Conservation (phyloP, 495 filamentous ascomycete genomes). For the Podospora pseudopauciseta region DNA sequence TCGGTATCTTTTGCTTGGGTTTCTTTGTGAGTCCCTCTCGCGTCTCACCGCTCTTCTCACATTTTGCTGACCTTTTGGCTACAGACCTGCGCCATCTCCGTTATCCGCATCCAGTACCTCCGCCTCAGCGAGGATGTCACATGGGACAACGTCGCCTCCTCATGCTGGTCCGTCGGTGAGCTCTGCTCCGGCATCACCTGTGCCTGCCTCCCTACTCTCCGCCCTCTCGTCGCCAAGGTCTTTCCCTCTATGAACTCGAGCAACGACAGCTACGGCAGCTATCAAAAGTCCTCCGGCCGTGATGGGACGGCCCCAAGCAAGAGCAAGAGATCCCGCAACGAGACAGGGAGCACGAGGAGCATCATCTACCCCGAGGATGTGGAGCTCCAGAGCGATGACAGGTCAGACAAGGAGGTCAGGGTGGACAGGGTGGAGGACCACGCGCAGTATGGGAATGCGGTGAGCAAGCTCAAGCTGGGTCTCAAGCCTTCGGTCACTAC, state of each 20-base stretch:
- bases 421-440: neutral
- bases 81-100: constrained; percentile 53
- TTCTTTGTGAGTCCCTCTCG: constrained; percentile 20
- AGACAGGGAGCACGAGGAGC: constrained; percentile 18
- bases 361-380: constrained; percentile 29
- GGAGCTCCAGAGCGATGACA: constrained; percentile 29
- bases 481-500: constrained; percentile 25
- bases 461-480: constrained; percentile 18
- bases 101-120: constrained; percentile 53
- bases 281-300: constrained; percentile 22
- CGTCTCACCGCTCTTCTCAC: neutral
- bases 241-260: constrained; percentile 30
- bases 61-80: neutral
- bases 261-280: constrained; percentile 19
- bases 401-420: constrained; percentile 18
- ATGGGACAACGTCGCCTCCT: constrained; percentile 56
- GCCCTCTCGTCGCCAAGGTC: constrained; percentile 46
- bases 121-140: constrained; percentile 47
- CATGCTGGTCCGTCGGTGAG: constrained; percentile 57
- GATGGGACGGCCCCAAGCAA: constrained; percentile 15
- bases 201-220: constrained; percentile 53
- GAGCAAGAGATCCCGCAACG: constrained; percentile 14
- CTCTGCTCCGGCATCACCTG: constrained; percentile 57
- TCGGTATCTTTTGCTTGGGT: constrained; percentile 32
- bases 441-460: neutral